A percentile compares a stretch with the other conserved stretches of the same genome.
phyloP scores from a whole-genome alignment of 805 yeast species.

The Candida boleticola region DNA sequence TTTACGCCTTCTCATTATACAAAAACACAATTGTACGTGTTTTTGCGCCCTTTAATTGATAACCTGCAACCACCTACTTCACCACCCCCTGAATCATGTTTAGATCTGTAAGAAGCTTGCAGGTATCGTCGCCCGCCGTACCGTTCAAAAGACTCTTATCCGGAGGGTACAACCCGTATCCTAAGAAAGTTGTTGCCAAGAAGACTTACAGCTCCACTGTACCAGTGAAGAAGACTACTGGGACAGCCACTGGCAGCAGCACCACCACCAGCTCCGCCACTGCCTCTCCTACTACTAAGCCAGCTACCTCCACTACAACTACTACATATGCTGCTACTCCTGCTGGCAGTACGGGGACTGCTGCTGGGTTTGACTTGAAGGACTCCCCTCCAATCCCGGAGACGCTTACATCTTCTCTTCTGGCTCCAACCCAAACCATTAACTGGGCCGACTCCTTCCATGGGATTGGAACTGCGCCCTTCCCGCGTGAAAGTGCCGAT shows the following conservation, averaged over 20 bases:
- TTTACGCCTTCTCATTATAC: no score
- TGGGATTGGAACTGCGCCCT: slow-evolving; percentile 82
- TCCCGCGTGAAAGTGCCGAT: slow-evolving; percentile 56
- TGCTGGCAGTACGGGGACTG: background rate
- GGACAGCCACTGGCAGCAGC: background rate
- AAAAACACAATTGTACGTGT: no score
- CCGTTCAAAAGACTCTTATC: no score
- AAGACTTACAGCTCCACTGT: background rate
- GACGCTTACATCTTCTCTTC: slow-evolving; percentile 24
- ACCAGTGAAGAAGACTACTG: background rate
- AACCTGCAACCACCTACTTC: no score
- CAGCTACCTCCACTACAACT: background rate
- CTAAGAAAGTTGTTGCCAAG: background rate
- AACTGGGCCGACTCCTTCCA: slow-evolving; percentile 88
- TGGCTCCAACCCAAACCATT: slow-evolving; percentile 21
- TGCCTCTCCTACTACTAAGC: background rate
- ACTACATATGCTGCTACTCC: background rate
- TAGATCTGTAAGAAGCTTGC: no score
- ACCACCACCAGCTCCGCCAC: background rate
- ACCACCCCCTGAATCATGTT: no score
- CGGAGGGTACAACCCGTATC: no score
- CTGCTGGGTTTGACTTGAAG: background rate
- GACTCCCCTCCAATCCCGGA: slow-evolving; percentile 2
- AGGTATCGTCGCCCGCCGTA: no score
- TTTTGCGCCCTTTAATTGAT: no score